phyloP scores from a whole-genome alignment of 148 eudicot species.

The Persicaria tinctoria region DNA sequence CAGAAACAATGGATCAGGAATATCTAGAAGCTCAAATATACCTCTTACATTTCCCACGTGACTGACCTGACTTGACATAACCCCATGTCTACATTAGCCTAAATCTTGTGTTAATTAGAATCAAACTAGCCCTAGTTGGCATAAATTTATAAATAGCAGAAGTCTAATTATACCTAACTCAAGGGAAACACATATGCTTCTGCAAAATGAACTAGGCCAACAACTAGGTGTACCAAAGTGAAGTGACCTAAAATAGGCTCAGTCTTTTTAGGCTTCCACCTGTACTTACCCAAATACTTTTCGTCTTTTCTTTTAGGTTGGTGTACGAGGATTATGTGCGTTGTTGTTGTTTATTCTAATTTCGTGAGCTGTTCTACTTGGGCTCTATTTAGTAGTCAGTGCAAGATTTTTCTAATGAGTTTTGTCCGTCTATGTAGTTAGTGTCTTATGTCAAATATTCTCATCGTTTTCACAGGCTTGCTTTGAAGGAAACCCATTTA shows the following conservation, averaged over 20 bases:
- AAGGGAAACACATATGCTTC: background rate
- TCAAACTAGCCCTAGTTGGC: background rate
- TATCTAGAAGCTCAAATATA: background rate
- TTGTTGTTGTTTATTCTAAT: background rate
- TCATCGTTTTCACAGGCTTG: constrained; percentile 50
- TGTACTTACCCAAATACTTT: background rate
- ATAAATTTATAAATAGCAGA: background rate
- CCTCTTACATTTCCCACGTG: background rate
- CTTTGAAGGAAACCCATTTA: constrained; percentile 92
- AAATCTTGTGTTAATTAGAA: background rate
- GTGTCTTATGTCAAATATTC: background rate
- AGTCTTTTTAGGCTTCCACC: background rate
- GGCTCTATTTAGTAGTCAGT: background rate
- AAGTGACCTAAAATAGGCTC: background rate
- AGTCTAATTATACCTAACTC: background rate
- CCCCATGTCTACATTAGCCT: background rate
- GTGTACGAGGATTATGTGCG: background rate
- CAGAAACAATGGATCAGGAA: background rate
- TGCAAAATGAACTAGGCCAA: background rate
- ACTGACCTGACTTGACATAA: background rate
- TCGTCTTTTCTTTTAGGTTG: background rate
- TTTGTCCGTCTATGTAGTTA: background rate
- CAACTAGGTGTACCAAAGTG: background rate
- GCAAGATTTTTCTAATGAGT: background rate
- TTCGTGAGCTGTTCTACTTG: background rate